phyloP scores from a whole-genome alignment of 495 filamentous ascomycete genomes.

The Friedmanniomyces simplex region DNA sequence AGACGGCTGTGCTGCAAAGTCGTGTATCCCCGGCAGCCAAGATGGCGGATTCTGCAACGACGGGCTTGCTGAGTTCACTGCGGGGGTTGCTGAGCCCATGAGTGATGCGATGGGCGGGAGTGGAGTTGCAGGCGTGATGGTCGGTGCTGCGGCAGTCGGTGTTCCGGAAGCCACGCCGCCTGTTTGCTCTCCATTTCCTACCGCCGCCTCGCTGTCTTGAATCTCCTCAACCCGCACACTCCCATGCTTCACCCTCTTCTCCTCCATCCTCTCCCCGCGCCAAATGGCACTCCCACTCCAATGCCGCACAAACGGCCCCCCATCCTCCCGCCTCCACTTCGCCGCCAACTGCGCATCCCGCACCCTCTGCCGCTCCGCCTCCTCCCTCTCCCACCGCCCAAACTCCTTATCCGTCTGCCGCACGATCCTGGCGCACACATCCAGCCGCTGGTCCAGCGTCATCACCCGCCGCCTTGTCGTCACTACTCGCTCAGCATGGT shows the following conservation, averaged over 20 bases:
- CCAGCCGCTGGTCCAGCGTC: slow-evolving; percentile 81
- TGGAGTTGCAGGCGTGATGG: background rate
- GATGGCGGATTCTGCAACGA: background rate
- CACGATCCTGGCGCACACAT: slow-evolving; percentile 74
- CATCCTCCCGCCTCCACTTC: slow-evolving; percentile 72
- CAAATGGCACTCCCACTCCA: slow-evolving; percentile 91
- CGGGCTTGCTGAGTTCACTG: no score
- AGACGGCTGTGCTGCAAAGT: background rate
- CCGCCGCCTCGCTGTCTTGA: background rate
- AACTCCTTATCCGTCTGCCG: slow-evolving; percentile 80
- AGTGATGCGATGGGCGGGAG: background rate
- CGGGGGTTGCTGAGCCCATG: no score
- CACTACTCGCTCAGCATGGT: slow-evolving; percentile 67
- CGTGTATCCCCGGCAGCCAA: slow-evolving; percentile 4
- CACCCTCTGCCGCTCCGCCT: slow-evolving; percentile 59
- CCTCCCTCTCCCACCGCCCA: slow-evolving; percentile 70
- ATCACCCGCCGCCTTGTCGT: slow-evolving; percentile 58
- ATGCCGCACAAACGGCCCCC: slow-evolving; percentile 82
- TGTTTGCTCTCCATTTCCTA: background rate
- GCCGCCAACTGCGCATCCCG: slow-evolving; percentile 70
- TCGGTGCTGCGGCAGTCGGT: background rate
- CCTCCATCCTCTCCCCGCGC: slow-evolving; percentile 62
- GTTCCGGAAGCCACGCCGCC: background rate
- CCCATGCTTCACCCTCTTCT: slow-evolving; percentile 28
- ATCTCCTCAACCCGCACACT: slow-evolving; percentile 61